Conservation (phyloP, 2,329 filamentous ascomycete genomes). For the Talaromyces sp. region DNA sequence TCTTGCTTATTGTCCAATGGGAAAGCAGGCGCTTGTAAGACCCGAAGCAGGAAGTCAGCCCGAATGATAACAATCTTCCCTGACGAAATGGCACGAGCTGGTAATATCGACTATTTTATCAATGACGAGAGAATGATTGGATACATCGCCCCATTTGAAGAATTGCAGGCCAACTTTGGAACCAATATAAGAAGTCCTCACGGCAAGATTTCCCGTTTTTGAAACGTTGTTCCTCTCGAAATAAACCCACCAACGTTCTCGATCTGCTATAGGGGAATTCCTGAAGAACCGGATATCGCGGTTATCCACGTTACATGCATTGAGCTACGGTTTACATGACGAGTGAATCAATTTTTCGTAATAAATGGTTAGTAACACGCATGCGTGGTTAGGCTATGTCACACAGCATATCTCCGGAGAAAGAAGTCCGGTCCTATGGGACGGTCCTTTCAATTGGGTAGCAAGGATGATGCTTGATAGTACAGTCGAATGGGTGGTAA, state of each 20-base stretch:
- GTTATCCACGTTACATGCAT: not conserved
- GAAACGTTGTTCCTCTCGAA: too few species aligned
- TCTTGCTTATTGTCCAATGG: not conserved
- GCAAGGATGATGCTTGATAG: not conserved
- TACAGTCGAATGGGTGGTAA: not conserved
- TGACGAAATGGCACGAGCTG: not conserved
- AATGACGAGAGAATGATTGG: not conserved
- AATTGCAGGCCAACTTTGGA: not conserved
- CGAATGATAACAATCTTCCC: not conserved
- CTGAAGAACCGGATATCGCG: not conserved
- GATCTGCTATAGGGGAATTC: not conserved
- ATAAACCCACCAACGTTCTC: not conserved
- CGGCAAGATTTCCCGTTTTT: not conserved
- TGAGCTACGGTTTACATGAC: not conserved
- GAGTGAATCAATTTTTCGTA: not conserved
- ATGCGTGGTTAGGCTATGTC: not conserved
- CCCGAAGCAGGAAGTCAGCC: not conserved
- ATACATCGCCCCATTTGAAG: not conserved
- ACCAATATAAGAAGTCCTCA: not conserved
- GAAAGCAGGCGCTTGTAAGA: not conserved
- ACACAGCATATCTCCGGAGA: not conserved
- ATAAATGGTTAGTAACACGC: not conserved
- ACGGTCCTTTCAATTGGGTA: not conserved
- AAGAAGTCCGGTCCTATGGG: not conserved
- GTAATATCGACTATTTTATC: not conserved